Evolutionary conservation across 208 protist genomes (phyloP), one percentile per base, ranked within the genome.

Genomic region (Herpetomonas samuelpessoai): DNA sequence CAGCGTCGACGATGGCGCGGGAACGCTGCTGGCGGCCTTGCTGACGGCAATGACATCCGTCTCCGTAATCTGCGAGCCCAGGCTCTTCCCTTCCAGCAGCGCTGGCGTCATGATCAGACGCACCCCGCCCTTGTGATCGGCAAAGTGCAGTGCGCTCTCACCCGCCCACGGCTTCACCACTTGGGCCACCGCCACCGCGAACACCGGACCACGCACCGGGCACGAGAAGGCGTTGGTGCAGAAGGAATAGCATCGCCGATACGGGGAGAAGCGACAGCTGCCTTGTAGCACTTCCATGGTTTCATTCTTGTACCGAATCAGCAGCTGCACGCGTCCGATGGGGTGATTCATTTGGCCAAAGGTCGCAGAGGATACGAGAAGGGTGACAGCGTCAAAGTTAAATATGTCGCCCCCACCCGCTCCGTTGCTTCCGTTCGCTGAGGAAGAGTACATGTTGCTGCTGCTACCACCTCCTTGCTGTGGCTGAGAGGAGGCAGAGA

Each of bases 31-130:
- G 35, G 35, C 35, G 9, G 35, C 35, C 19, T 70, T 65, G 54
- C 77, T 91, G 28, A 91, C 83, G 54, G 71, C 76, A 12, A 91
- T 59, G 49, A 86, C 57, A 46, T 91, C 79, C 19, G 50, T 81
- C 63, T 86, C 79, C 24, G 62, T 83, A 38, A 91, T 77, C 51
- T 75, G 63, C 22, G 79, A 86, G n/a, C 68, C 74, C 1, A 60
- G 53, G 44, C 48, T 78, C 52, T 54, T 52, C 0, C 83, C 83
- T 50, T 86, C 76, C 65, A 63, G 68, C 35, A 85, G 62, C 59
- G 70, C 79, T 2, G 83, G 79, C 9, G 79, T 78, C 79, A 91
- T 86, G 27, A 91, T 62, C 10, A 91, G 65, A 0, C 76, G 76
- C 18, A 86, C 53, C 2, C 79, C 79, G 35, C 75, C 76, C 61